These are phyloP conservation scores for Penicillium roqueforti DNA, from an alignment of 495 filamentous ascomycete genomes.

Conservation along the genomic window DNA sequence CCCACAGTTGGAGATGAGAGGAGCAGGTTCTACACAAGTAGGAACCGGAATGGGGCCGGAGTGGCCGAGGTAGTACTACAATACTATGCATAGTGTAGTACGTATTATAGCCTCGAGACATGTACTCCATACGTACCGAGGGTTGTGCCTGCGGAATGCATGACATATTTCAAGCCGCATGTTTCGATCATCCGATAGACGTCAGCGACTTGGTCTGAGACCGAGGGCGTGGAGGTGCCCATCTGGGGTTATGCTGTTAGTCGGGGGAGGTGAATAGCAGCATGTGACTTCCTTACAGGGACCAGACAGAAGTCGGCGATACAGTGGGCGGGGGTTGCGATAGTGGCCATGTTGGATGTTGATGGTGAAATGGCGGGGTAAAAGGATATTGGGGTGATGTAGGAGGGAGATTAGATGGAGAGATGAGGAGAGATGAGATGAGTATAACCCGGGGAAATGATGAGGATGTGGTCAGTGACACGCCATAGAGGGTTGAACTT, in stretches of 20 bases:
- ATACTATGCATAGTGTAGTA: not conserved
- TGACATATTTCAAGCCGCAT: conserved; percentile 73
- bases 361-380: not conserved
- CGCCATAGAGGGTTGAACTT: not conserved
- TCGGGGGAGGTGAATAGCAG: conserved; percentile 23
- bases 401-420: not conserved
- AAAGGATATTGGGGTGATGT: not conserved
- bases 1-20: not conserved
- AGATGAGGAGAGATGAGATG: too few relatives aligned
- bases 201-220: conserved; percentile 80
- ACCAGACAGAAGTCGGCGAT: conserved; percentile 81
- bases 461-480: conserved; percentile 2
- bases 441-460: not conserved
- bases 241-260: conserved; percentile 46
- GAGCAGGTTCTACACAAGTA: not conserved
- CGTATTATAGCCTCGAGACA: not conserved
- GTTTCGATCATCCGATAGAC: conserved; percentile 82
- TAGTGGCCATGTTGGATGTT: conserved; percentile 21
- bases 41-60: not conserved
- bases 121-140: conserved; percentile 58
- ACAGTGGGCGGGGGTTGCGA: conserved; percentile 63
- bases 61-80: not conserved
- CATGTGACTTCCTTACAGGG: conserved; percentile 49
- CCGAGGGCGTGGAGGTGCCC: conserved; percentile 75
- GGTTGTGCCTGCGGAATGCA: conserved; percentile 92